Percentiles rank a stretch among this genome's conserved stretches.
These are phyloP conservation scores for Trypanosoma boissoni DNA, from an alignment of 208 protist species.

Conservation along the genomic window DNA sequence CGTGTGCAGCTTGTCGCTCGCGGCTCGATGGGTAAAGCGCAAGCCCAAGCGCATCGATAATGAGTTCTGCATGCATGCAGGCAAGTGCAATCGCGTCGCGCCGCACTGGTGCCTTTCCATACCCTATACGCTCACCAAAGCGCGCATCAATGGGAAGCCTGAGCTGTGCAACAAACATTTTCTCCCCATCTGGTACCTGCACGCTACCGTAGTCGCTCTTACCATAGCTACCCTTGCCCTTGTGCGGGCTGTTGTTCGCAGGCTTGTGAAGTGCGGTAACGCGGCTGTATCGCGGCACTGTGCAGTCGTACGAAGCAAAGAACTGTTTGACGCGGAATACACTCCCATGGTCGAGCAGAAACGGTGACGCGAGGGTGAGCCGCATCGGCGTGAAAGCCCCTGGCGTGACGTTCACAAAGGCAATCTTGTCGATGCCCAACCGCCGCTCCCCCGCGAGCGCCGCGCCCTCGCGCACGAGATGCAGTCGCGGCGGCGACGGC, in stretches of 20 bases:
- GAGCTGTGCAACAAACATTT: conserved; percentile 65
- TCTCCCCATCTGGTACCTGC: conserved; percentile 4
- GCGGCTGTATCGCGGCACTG: conserved; percentile 32
- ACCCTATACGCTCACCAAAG: conserved; percentile 72
- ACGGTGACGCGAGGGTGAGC: conserved; percentile 62
- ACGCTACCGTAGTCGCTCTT: not conserved
- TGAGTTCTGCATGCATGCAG: conserved; percentile 91
- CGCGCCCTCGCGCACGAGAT: conserved; percentile 18
- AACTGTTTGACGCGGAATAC: conserved; percentile 52
- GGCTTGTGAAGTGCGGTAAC: conserved; percentile 40
- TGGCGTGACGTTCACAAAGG: conserved; percentile 44
- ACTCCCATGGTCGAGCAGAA: conserved; percentile 52
- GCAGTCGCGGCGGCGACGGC: conserved; percentile 27
- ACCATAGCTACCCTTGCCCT: not conserved
- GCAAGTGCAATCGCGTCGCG: conserved; percentile 65
- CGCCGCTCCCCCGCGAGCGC: conserved; percentile 26
- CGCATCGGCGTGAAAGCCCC: conserved; percentile 44
- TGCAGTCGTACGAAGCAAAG: conserved; percentile 39
- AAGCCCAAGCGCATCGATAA: conserved; percentile 80
- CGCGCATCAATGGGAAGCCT: conserved; percentile 56
- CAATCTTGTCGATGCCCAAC: conserved; percentile 46
- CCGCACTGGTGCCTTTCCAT: conserved; percentile 55
- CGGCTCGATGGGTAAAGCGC: conserved; percentile 54
- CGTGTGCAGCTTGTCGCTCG: conserved; percentile 53
- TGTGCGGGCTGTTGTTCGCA: not conserved